Evolutionary conservation across 1,139 yeast species (phyloP).

Genomic region (Candida tropicalis): DNA sequence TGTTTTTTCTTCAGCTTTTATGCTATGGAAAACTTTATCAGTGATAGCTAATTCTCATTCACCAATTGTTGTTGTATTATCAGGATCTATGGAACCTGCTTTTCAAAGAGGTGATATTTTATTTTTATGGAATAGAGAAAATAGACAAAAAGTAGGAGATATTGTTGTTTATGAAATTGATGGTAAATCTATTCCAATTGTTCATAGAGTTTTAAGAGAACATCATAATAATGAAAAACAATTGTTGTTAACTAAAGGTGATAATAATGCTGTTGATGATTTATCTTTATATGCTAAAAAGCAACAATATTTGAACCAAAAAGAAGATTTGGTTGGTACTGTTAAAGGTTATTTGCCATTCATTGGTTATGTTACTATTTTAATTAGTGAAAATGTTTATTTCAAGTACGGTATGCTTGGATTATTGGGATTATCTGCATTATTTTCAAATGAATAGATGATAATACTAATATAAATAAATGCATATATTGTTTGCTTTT

Average conservation of each 20-base stretch:
- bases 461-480: not conserved
- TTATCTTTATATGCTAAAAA: conserved; percentile 78
- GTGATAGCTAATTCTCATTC: conserved; percentile 82
- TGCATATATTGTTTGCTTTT: not conserved
- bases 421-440: conserved; percentile 59
- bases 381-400: conserved; percentile 86
- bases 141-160: conserved; percentile 79
- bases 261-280: conserved; percentile 92
- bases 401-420: conserved; percentile 74
- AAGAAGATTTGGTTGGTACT: conserved; percentile 80
- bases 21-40: conserved; percentile 87
- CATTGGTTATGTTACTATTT: conserved; percentile 87
- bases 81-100: conserved; percentile 99
- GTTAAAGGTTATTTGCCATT: conserved; percentile 92
- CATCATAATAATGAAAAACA: conserved; percentile 66
- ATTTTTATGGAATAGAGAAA: conserved; percentile 85
- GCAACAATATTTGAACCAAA: conserved; percentile 75
- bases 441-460: conserved; percentile 46
- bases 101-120: conserved; percentile 97
- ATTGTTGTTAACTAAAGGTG: conserved; percentile 89
- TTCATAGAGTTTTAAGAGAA: conserved; percentile 89
- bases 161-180: conserved; percentile 90
- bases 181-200: conserved; percentile 87
- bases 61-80: conserved; percentile 93
- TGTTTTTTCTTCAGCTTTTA: conserved; percentile 85